These are phyloP conservation scores for Fusarium stilboides DNA, from an alignment of 2,329 filamentous ascomycete genomes.

Conservation along the genomic window DNA sequence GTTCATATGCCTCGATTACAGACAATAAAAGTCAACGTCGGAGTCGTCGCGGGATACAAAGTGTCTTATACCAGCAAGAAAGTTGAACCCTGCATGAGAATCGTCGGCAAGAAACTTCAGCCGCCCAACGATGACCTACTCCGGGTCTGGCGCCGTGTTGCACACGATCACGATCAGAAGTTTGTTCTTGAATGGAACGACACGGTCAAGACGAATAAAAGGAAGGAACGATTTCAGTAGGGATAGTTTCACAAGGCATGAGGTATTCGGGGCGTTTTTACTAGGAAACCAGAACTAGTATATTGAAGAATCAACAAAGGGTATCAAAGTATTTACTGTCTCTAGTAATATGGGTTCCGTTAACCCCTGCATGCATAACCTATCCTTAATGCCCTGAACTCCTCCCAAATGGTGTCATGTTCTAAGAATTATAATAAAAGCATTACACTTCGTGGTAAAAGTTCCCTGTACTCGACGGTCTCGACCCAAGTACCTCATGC, in stretches of 20 bases:
- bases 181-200: slow-evolving; percentile 19
- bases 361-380: slow-evolving; percentile 1
- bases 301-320: slow-evolving; percentile 20
- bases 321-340: slow-evolving; percentile 29
- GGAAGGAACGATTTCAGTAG: background rate
- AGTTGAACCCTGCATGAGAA: slow-evolving; percentile 14
- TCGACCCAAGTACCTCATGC: too few species aligned
- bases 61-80: slow-evolving; percentile 4
- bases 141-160: slow-evolving; percentile 14
- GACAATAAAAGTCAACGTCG: slow-evolving; percentile 1
- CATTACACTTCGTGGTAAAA: too few species aligned
- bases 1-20: slow-evolving; percentile 7
- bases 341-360: slow-evolving; percentile 15
- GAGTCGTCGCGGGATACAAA: background rate
- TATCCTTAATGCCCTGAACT: slow-evolving; percentile 19
- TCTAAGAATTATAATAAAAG: background rate
- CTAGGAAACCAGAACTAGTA: background rate
- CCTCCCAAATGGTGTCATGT: slow-evolving; percentile 21
- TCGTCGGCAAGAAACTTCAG: slow-evolving; percentile 12
- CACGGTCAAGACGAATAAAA: slow-evolving; percentile 5
- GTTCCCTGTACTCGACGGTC: too few species aligned
- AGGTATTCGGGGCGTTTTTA: background rate
- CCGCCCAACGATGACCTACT: background rate
- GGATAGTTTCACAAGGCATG: background rate
- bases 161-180: slow-evolving; percentile 1